These are phyloP conservation scores for Endocarpon pusillum DNA, from an alignment of 495 filamentous ascomycete genomes.

Conservation along the genomic window DNA sequence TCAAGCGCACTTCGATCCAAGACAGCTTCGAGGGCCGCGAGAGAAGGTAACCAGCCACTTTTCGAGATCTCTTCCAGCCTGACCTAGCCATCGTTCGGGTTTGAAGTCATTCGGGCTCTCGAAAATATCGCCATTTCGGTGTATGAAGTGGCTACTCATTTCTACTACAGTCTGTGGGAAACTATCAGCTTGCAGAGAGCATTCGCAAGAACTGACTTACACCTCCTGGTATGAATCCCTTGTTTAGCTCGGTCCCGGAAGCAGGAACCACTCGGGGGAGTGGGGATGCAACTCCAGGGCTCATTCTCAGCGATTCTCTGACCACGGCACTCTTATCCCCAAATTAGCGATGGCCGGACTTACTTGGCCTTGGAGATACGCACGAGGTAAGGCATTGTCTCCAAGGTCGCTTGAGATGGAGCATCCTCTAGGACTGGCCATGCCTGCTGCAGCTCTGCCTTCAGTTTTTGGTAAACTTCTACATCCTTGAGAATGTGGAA, in stretches of 20 bases:
- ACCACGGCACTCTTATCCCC: constrained; percentile 39
- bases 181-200: not conserved
- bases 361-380: too few species aligned
- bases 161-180: not conserved
- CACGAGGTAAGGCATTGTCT: constrained; percentile 19
- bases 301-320: constrained; percentile 31
- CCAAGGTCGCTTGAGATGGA: constrained; percentile 7
- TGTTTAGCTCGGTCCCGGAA: constrained; percentile 18
- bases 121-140: not conserved
- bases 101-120: not conserved
- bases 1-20: constrained; percentile 10
- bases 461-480: constrained; percentile 9
- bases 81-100: constrained; percentile 1
- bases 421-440: constrained; percentile 1
- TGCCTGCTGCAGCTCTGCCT: constrained; percentile 13
- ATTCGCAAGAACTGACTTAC: not conserved
- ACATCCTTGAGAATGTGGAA: constrained; percentile 19
- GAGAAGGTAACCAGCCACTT: constrained; percentile 11
- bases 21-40: constrained; percentile 11
- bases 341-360: constrained; percentile 30
- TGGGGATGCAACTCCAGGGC: constrained; percentile 10
- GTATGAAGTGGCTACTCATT: not conserved
- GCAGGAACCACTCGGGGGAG: constrained; percentile 16
- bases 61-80: not conserved
- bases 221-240: constrained; percentile 7